These are phyloP conservation scores for Ogataea sp. DNA, from an alignment of 805 yeast genomes.

Conservation along the genomic window DNA sequence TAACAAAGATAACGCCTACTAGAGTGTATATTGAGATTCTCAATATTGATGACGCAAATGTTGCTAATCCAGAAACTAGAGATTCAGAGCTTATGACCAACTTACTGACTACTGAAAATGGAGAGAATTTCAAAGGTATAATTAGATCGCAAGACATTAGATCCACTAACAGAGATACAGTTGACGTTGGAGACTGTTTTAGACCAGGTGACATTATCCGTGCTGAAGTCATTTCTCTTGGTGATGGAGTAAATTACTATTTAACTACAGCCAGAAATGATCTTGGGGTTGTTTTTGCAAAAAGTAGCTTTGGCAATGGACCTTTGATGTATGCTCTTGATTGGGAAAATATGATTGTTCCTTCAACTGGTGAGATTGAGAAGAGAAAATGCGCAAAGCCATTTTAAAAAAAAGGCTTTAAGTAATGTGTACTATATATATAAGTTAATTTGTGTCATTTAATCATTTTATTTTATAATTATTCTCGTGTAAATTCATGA, in stretches of 20 bases:
- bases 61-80: constrained; percentile 52
- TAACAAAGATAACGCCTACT: constrained; percentile 54
- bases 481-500: too few relatives aligned
- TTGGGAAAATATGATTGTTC: constrained; percentile 91
- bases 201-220: constrained; percentile 90
- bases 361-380: constrained; percentile 66
- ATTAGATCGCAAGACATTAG: constrained; percentile 84
- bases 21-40: constrained; percentile 77
- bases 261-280: constrained; percentile 85
- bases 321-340: constrained; percentile 80
- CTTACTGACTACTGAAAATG: constrained; percentile 58
- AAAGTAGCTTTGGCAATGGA: constrained; percentile 59
- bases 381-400: constrained; percentile 91
- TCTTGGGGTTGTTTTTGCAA: constrained; percentile 89
- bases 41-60: constrained; percentile 34
- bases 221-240: constrained; percentile 76
- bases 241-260: constrained; percentile 91
- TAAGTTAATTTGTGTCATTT: too few relatives aligned
- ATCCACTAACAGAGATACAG: constrained; percentile 84
- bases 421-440: too few relatives aligned
- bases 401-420: too few relatives aligned
- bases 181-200: constrained; percentile 69
- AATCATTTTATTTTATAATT: too few relatives aligned
- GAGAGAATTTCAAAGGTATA: constrained; percentile 83
- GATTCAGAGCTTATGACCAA: constrained; percentile 25